Evolutionary conservation across 345 rosid genomes (phyloP).

Genomic region (Moricandia arvensis): DNA sequence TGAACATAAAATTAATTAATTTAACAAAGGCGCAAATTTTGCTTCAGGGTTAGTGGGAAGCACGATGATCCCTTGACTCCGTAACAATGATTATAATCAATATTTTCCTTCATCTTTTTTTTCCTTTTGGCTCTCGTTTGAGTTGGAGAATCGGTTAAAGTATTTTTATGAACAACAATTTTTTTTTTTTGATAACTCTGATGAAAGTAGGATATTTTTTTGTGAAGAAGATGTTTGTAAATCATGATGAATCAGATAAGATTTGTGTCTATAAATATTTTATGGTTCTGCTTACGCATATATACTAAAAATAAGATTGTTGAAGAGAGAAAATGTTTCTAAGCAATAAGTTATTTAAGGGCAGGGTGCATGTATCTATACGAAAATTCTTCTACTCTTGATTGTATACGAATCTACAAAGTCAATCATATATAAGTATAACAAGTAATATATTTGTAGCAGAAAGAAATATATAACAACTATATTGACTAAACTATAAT

Average conservation of each 20-base stretch:
- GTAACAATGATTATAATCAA: too few relatives aligned
- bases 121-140: too few relatives aligned
- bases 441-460: background rate
- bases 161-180: background rate
- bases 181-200: background rate
- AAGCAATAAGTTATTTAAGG: background rate
- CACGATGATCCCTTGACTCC: too few relatives aligned
- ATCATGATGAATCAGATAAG: background rate
- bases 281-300: background rate
- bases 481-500: background rate
- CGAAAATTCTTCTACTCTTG: background rate
- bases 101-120: too few relatives aligned
- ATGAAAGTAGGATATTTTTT: background rate
- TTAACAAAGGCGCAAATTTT: too few relatives aligned
- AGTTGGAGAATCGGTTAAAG: background rate
- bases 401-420: background rate
- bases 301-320: background rate
- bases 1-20: too few relatives aligned
- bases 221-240: background rate
- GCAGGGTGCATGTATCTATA: slow-evolving; percentile 10
- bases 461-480: background rate
- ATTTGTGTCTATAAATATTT: background rate
- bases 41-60: too few relatives aligned
- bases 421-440: background rate
- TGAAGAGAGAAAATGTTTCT: too few relatives aligned